These are phyloP conservation scores for Rauvolfia tetraphylla DNA, from an alignment of 257 asterid species.

Conservation along the genomic window DNA sequence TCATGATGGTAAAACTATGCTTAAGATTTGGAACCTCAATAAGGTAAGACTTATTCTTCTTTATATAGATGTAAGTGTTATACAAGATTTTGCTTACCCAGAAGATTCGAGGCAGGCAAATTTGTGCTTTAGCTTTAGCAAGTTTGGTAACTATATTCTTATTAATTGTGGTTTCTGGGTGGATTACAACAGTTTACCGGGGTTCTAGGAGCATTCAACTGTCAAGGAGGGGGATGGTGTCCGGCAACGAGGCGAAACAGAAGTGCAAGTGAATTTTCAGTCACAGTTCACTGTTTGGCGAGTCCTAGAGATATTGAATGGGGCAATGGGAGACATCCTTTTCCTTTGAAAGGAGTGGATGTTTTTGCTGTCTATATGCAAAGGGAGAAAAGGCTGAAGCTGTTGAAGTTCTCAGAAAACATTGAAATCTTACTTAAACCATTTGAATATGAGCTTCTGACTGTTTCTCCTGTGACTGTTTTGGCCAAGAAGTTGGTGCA, in stretches of 20 bases:
- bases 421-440: conserved; percentile 19
- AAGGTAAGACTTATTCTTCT: conserved; percentile 12
- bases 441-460: conserved; percentile 28
- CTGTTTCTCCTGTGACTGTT: conserved; percentile 15
- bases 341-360: conserved; percentile 9
- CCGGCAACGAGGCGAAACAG: conserved; percentile 21
- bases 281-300: conserved; percentile 15
- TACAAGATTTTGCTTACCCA: too few relatives aligned
- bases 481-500: conserved; percentile 18
- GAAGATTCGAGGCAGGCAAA: not conserved
- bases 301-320: conserved; percentile 33
- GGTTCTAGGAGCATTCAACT: conserved; percentile 32
- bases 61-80: not conserved
- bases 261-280: conserved; percentile 19
- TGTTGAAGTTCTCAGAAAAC: conserved; percentile 19
- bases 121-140: not conserved
- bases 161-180: not conserved
- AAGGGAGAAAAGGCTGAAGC: conserved; percentile 21
- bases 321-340: conserved; percentile 23
- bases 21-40: conserved; percentile 33
- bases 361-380: conserved; percentile 26
- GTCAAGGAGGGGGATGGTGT: conserved; percentile 40
- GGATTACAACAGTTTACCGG: conserved; percentile 22
- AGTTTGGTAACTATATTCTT: not conserved
- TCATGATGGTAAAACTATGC: conserved; percentile 31